Percentiles rank a stretch among this genome's conserved stretches.
Conservation (phyloP, 306 rosid species). For the Fragaria nilgerrensis region DNA sequence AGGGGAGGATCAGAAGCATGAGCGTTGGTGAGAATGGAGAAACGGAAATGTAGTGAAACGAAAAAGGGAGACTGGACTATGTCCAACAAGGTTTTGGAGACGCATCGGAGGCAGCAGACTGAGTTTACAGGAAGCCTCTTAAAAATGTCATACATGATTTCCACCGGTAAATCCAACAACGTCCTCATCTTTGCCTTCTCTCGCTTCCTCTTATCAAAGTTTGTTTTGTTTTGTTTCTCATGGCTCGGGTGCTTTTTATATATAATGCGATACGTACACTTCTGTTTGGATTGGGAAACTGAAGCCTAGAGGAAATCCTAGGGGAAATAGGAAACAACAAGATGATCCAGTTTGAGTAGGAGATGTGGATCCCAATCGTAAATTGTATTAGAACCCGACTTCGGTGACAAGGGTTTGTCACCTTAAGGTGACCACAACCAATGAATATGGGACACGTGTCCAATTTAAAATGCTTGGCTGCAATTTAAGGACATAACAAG, state of each 20-base stretch:
- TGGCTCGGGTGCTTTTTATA: neutral
- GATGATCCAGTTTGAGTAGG: too few species aligned
- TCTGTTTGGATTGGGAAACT: neutral
- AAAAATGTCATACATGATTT: neutral
- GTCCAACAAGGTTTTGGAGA: neutral
- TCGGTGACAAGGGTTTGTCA: too few species aligned
- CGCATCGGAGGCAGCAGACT: neutral
- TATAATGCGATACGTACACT: neutral
- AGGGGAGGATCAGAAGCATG: neutral
- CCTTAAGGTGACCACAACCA: too few species aligned
- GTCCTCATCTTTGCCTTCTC: neutral
- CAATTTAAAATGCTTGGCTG: too few species aligned
- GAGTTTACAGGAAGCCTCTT: neutral
- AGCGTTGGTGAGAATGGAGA: neutral
- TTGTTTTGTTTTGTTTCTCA: too few species aligned
- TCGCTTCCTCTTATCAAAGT: too few species aligned
- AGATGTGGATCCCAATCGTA: too few species aligned
- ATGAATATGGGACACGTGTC: too few species aligned
- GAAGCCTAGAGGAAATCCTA: too few species aligned
- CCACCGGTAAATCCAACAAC: neutral
- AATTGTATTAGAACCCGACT: too few species aligned
- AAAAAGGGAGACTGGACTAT: neutral
- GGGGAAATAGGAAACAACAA: too few species aligned
- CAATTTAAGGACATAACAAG: too few species aligned
- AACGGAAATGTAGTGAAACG: neutral